Evolutionary conservation across 192 early-diverging fungal genomes (phyloP), one percentile per base, ranked within the genome.

Genomic region (Funneliformis geosporum): DNA sequence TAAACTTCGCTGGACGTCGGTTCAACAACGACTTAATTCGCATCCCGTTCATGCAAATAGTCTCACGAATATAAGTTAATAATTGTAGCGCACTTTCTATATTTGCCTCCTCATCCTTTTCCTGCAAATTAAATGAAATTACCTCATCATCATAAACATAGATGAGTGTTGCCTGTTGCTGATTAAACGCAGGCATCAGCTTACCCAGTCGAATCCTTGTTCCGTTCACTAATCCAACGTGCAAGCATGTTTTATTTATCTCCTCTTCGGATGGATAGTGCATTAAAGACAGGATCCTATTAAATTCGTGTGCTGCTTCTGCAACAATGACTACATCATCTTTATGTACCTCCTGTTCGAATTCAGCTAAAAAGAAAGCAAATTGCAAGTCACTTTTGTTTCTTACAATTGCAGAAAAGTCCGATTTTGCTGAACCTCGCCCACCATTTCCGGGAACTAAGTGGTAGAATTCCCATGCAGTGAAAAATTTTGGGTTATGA

Each of bases 91-190:
- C 55, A 39, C 55, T 76, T 64, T 60, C 55, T 64, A 76, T 43
- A 62, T n/a, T 75, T 75, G 73, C 11, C 11, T 77, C 62, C 42
- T 28, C 16, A 66, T 68, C 33, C 33, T 68, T 77, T 66, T 42
- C 27, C 8, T 77, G 61, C 12, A 77, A 66, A 66, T 78, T 69
- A 28, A 70, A 69, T 69, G 76, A 78, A 9, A 78, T 42, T 78
- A 46, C 27, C 8, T 72, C 9, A 47, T 67, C 67, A 2, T 78
- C 65, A 78, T 68, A 55, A 43, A 25, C n/a, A 66, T 78, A 78
- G 28, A n/a, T n/a, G n/a, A n/a, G n/a, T n/a, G n/a, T n/a, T n/a
- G n/a, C n/a, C n/a, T n/a, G n/a, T n/a, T n/a, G n/a, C n/a, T n/a
- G n/a, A n/a, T n/a, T n/a, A n/a, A n/a, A n/a, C n/a, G n/a, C n/a